Conservation (phyloP, 345 rosid genomes). For the Melaleuca quinquenervia region DNA sequence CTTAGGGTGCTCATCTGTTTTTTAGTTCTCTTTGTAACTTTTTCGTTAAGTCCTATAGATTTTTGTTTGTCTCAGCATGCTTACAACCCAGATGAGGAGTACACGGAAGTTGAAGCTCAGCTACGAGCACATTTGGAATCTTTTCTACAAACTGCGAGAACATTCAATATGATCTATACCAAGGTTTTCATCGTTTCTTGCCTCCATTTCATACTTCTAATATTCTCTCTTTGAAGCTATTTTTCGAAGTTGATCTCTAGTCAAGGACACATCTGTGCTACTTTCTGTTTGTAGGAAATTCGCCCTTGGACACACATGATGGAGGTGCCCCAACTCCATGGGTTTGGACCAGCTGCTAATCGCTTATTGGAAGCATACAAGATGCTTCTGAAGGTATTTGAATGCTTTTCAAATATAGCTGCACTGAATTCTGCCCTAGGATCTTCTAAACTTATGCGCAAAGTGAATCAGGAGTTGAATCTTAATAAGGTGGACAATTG, state of each 20-base stretch:
- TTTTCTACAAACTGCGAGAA: constrained; percentile 86
- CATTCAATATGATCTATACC: constrained; percentile 86
- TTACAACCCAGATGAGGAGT: constrained; percentile 95
- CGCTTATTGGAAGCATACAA: constrained; percentile 96
- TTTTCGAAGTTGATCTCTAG: background rate
- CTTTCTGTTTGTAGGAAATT: constrained; percentile 42
- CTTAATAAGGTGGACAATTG: background rate
- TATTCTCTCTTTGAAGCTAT: background rate
- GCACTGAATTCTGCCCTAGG: background rate
- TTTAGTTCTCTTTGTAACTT: background rate
- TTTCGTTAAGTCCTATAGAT: background rate
- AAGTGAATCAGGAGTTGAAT: background rate
- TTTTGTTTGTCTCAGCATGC: constrained; percentile 42
- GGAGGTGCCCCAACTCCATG: constrained; percentile 99
- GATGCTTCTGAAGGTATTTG: constrained; percentile 80
- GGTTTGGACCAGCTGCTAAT: constrained; percentile 96
- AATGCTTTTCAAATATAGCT: background rate
- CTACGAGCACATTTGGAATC: constrained; percentile 74
- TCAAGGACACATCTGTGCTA: background rate
- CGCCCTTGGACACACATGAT: constrained; percentile 99
- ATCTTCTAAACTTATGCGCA: background rate
- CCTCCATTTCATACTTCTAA: background rate
- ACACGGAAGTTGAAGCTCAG: constrained; percentile 76
- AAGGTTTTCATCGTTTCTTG: constrained; percentile 39
- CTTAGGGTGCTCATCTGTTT: background rate